Base-by-base conservation (phyloP, 2,329 filamentous ascomycete species). In the Fusarium sp. region DNA sequence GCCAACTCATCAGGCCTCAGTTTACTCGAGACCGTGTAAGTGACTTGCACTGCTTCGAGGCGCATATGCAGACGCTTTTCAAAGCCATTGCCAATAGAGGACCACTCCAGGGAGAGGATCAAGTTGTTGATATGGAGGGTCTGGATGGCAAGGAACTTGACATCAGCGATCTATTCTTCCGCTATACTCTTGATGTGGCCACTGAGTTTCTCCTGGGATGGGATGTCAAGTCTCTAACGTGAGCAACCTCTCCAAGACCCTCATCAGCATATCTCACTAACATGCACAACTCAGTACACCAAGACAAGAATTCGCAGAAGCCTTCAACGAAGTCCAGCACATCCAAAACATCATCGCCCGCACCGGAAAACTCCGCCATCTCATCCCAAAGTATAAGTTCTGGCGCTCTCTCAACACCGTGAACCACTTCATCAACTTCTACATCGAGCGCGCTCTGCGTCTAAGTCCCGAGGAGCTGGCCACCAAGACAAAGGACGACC, bases 141-240 rank as follows among this genome's bases (percentile, higher is more conserved):
- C 76, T 89, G 84, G 82, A 89, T 80, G 78, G 91, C 77, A 82
- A 81, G 46, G 83, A 86, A 11, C 26, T 95, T 28, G 88, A 96
- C 71, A 87, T 95, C 10, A 86, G 88, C 67, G 88, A 94, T 62
- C 82, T 97, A 54, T 91, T 97, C 79, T 96, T 93, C 81, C 85
- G 92, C n/a, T 91, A 90, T 74, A 94, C 93, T 0, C 84, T 97
- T 26, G 94, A 97, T 77, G 89, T 92, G 9, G 89, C 92, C 3
- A 97, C 94, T 1, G 91, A 96, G 71, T 97, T 97, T 75, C 81
- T 97, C 26, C 86, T 97, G 4, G 94, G 94, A 5, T 83, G 89
- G 62, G 91, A 91, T 65, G 90, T 94, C 20, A 87, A 86, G 72
- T 86, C 84, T 28, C 78, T 88, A n/a, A 83, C 81, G 84, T 86